These are phyloP conservation scores for Lachnellula hyalina DNA, from an alignment of 2,329 filamentous ascomycete genomes.

Conservation along the genomic window DNA sequence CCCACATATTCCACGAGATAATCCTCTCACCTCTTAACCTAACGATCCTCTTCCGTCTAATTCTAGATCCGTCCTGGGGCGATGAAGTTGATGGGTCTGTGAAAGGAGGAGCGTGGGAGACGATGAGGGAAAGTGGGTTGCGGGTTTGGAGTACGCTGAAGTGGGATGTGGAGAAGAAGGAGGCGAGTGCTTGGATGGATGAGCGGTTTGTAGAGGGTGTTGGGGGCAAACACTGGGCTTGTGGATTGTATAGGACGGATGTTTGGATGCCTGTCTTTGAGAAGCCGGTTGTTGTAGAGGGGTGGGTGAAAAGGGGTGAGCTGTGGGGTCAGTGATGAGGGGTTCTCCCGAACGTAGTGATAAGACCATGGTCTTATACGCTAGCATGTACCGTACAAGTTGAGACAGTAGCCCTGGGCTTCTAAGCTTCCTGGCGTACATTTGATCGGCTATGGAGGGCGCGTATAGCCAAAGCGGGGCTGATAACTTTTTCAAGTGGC, in stretches of 20 bases:
- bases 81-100: background rate
- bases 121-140: constrained; percentile 5
- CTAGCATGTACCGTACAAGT: too few relatives aligned
- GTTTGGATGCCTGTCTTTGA: background rate
- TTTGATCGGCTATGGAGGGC: too few relatives aligned
- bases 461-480: too few relatives aligned
- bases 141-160: constrained; percentile 3
- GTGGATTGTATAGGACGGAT: background rate
- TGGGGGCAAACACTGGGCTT: background rate
- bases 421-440: too few relatives aligned
- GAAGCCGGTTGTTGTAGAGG: background rate
- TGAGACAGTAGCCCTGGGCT: too few relatives aligned
- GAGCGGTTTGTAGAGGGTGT: background rate
- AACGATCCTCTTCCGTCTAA: constrained; percentile 1
- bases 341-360: too few relatives aligned
- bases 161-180: background rate
- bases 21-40: constrained; percentile 8
- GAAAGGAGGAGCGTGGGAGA: background rate
- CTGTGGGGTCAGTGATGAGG: background rate
- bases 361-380: too few relatives aligned
- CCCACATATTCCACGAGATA: background rate
- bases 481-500: too few relatives aligned
- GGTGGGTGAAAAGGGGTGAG: background rate
- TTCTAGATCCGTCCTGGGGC: background rate
- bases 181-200: constrained; percentile 8